These are phyloP conservation scores for Claviceps arundinis DNA, from an alignment of 2,329 filamentous ascomycete species.

Conservation along the genomic window DNA sequence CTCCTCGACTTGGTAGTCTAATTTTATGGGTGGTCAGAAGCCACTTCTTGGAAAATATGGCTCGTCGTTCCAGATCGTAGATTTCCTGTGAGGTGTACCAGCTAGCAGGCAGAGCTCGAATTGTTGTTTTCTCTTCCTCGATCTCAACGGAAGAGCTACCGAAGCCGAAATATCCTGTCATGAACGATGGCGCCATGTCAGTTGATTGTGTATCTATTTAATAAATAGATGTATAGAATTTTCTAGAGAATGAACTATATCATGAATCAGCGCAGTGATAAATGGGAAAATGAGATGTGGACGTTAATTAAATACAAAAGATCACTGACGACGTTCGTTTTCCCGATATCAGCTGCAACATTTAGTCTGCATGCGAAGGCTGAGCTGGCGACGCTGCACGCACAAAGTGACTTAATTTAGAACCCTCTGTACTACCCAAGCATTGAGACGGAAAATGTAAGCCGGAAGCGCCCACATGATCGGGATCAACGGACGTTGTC, in stretches of 20 bases:
- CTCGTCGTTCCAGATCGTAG: conserved; percentile 42
- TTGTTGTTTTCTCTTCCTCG: conserved; percentile 11
- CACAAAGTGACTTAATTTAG: too few species aligned
- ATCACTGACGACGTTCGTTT: too few species aligned
- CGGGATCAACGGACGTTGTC: conserved; percentile 1
- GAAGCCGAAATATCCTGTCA: conserved; percentile 26
- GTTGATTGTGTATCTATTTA: neutral
- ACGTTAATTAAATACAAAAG: too few species aligned
- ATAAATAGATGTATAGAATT: neutral
- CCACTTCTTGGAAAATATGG: conserved; percentile 45
- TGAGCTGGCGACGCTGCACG: too few species aligned
- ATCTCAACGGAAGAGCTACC: conserved; percentile 12
- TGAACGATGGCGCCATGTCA: conserved; percentile 13
- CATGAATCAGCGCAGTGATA: too few species aligned
- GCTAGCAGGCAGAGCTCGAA: conserved; percentile 30
- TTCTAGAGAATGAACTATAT: neutral
- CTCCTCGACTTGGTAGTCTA: conserved; percentile 36
- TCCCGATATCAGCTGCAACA: too few species aligned
- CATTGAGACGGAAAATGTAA: neutral
- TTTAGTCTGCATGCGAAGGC: too few species aligned
- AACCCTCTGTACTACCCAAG: too few species aligned
- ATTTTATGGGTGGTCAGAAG: conserved; percentile 39
- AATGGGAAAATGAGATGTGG: too few species aligned
- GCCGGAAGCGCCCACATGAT: conserved; percentile 7
- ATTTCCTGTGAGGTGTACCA: conserved; percentile 41